phyloP scores from a whole-genome alignment of 345 rosid species.

The Anacardium occidentale region DNA sequence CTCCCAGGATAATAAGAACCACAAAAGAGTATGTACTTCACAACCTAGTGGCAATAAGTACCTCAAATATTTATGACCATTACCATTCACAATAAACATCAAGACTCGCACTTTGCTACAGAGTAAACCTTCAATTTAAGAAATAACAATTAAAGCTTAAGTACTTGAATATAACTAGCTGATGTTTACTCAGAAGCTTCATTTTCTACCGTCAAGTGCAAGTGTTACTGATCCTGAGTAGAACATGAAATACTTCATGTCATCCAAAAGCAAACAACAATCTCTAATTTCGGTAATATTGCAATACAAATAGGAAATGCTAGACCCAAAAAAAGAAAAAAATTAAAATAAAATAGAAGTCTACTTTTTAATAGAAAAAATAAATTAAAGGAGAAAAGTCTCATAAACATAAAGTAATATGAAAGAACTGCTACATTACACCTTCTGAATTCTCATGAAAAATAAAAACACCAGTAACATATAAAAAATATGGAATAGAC shows the following conservation, averaged over 20 bases:
- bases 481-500: background rate
- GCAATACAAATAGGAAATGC: background rate
- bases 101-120: slow-evolving; percentile 1
- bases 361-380: no score
- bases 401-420: background rate
- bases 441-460: background rate
- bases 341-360: background rate
- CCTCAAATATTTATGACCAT: background rate
- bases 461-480: no score
- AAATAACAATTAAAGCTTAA: background rate
- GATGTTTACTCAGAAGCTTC: background rate
- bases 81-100: background rate
- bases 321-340: no score
- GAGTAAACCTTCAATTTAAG: background rate
- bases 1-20: background rate
- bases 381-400: background rate
- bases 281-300: background rate
- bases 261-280: background rate
- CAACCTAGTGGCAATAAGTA: background rate
- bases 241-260: background rate
- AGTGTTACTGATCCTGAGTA: background rate
- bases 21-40: background rate
- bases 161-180: background rate
- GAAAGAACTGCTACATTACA: background rate
- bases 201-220: background rate